phyloP scores from a whole-genome alignment of 495 filamentous ascomycete genomes.

The Trypethelium eluteriae region DNA sequence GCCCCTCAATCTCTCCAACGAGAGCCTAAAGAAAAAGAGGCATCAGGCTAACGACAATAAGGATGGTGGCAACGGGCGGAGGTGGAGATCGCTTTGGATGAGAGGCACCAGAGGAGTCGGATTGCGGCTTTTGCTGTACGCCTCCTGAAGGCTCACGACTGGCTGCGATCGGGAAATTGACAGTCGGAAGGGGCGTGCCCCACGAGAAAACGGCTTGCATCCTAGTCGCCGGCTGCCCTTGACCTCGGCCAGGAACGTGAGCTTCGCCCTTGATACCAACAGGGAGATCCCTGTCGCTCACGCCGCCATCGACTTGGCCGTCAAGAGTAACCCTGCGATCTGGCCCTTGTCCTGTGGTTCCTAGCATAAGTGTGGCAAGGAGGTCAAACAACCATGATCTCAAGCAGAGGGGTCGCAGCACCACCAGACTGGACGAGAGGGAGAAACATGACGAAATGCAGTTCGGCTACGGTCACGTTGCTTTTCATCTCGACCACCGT shows the following conservation, averaged over 20 bases:
- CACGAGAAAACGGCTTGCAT: conserved; percentile 2
- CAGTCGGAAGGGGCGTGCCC: not conserved
- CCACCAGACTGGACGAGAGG: not conserved
- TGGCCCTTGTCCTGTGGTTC: not conserved
- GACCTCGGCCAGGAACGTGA: conserved; percentile 8
- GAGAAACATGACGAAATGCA: conserved; percentile 8
- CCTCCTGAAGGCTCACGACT: not conserved
- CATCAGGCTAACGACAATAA: not conserved
- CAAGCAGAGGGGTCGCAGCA: not conserved
- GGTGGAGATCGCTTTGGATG: not conserved
- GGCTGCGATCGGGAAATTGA: conserved; percentile 5
- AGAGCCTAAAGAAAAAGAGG: not conserved
- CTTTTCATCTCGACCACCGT: not conserved
- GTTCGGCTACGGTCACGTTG: not conserved
- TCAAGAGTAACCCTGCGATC: not conserved
- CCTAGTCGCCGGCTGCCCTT: not conserved
- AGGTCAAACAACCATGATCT: conserved; percentile 11
- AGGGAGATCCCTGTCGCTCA: not conserved
- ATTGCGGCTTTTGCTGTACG: not conserved
- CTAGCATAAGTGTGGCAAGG: conserved; percentile 8
- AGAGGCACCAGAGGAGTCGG: conserved; percentile 1
- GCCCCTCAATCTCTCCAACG: conserved; percentile 10
- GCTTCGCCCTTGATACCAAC: conserved; percentile 1
- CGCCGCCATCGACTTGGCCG: not conserved
- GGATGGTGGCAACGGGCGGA: not conserved